Evolutionary conservation across 1,284 basidiomycete genomes (phyloP), one percentile per base, ranked within the genome.

Genomic region (Cryptococcus neoformans): DNA sequence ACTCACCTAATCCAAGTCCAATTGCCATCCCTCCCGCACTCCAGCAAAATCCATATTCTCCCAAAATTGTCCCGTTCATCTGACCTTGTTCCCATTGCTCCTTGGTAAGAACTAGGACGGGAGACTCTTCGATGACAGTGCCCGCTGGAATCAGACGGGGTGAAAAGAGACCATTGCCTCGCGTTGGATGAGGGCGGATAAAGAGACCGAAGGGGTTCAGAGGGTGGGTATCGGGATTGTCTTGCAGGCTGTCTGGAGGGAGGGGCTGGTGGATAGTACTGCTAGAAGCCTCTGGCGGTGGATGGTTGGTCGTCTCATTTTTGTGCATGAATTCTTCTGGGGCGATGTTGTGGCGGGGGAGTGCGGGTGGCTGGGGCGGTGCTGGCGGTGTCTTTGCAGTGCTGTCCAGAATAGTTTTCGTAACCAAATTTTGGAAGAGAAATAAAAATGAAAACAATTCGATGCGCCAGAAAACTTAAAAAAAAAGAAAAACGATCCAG

Each of bases 31-130:
- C 83, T 0, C 87, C 87, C 7, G 69, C 66, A 62, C 85, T 83
- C 88, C 91, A 96, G 45, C 84, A 86, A 69, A 94, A 94, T 0
- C 90, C 87, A 71, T 94, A 94, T 51, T 88, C 85, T 63, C 93
- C 88, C 12, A 95, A 78, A 0, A 88, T 76, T 0, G 89, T 94
- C 64, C 87, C 80, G 55, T 72, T 65, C 63, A 78, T 67, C 62
- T 77, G 82, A 55, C 86, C 88, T 6, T 76, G 67, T 47, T 84
- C 81, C 71, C 92, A 92, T 75, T 92, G 90, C 36, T 84, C 80
- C 49, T 83, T 81, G 1, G 80, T 77, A 65, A 95, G 85, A 6
- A 96, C 79, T 9, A 96, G 80, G n/a, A 92, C 89, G 0, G 93
- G 93, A 57, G 87, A 89, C 60, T 87, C 84, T 73, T 97, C 93